phyloP scores from a whole-genome alignment of 1,139 yeast genomes.

The Arxiozyma slooffiae region DNA sequence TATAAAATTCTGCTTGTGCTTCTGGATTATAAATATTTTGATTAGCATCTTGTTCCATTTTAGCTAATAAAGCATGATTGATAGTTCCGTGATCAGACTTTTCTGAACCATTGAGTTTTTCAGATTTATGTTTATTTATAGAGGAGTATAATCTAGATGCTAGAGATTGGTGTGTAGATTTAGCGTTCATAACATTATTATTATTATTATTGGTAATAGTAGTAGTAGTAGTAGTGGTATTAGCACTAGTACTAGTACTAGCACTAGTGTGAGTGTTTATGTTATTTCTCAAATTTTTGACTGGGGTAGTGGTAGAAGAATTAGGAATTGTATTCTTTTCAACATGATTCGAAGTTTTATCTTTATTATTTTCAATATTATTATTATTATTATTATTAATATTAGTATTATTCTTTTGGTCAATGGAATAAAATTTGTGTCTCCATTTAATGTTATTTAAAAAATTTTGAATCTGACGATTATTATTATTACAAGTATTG shows the following conservation, averaged over 20 bases:
- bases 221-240: neutral
- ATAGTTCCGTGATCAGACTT: neutral
- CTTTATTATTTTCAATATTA: neutral
- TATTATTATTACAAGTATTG: neutral
- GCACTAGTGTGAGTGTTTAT: neutral
- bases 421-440: neutral
- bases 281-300: neutral
- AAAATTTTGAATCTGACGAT: constrained; percentile 1
- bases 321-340: neutral
- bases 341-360: neutral
- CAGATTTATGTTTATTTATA: neutral
- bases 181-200: neutral
- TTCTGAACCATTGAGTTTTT: neutral
- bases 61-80: constrained; percentile 40
- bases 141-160: constrained; percentile 1
- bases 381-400: neutral
- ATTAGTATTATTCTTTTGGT: neutral
- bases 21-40: constrained; percentile 54
- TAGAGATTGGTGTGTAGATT: neutral
- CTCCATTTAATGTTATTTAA: constrained; percentile 3
- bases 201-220: neutral
- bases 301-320: neutral
- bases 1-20: constrained; percentile 76
- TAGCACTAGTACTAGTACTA: neutral
- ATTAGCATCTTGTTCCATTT: constrained; percentile 78